phyloP scores from a whole-genome alignment of 352 stramenopile species.

The Globisporangium barbulae region DNA sequence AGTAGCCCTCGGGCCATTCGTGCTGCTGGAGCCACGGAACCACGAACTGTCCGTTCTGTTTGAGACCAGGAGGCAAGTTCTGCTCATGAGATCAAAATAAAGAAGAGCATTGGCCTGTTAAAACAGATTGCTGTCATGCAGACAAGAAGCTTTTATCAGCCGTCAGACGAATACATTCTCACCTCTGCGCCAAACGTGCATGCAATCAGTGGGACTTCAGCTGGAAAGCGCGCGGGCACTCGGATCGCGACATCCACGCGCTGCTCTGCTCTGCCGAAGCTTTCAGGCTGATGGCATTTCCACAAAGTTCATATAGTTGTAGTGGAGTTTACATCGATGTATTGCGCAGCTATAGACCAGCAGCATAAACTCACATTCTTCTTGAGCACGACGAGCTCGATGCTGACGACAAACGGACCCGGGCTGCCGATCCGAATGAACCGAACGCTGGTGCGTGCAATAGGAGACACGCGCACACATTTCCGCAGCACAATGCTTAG shows the following conservation, averaged over 20 bases:
- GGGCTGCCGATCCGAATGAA: slow-evolving; percentile 27
- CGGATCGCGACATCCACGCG: slow-evolving; percentile 44
- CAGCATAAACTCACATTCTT: slow-evolving; percentile 25
- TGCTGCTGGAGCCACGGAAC: slow-evolving; percentile 46
- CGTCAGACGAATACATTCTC: not conserved
- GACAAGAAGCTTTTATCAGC: not conserved
- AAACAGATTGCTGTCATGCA: not conserved
- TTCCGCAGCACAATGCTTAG: not conserved
- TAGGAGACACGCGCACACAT: not conserved
- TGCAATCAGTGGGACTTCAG: slow-evolving; percentile 35
- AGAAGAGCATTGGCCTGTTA: not conserved
- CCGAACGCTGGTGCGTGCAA: slow-evolving; percentile 16
- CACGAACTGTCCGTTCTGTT: slow-evolving; percentile 35
- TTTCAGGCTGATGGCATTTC: slow-evolving; percentile 27
- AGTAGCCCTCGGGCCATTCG: slow-evolving; percentile 56
- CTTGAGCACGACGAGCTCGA: slow-evolving; percentile 36
- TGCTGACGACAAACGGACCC: slow-evolving; percentile 23
- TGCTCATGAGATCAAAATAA: slow-evolving; percentile 14
- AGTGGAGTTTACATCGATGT: not conserved
- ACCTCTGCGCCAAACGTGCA: slow-evolving; percentile 53
- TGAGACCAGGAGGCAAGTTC: slow-evolving; percentile 36
- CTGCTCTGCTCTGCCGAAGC: slow-evolving; percentile 26
- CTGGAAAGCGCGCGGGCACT: slow-evolving; percentile 37
- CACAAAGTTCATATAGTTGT: not conserved
- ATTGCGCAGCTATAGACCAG: not conserved